Conservation (phyloP, 192 early-diverging fungal genomes). For the Powellomyces hirtus region DNA sequence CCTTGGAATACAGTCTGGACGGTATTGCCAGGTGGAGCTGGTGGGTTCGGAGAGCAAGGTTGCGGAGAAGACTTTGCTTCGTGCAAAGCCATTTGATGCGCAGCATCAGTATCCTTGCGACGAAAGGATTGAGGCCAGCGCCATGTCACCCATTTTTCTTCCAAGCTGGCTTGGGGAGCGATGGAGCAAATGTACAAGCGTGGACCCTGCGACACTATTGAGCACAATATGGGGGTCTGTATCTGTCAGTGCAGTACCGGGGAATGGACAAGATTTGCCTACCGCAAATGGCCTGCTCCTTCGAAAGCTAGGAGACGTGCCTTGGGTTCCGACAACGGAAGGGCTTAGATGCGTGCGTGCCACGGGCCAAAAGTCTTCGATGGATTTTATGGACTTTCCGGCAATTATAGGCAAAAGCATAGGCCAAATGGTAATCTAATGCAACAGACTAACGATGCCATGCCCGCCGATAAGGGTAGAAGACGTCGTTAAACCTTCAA, state of each 20-base stretch:
- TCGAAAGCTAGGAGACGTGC: neutral
- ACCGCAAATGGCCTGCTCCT: neutral
- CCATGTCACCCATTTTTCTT: neutral
- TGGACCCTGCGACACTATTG: neutral
- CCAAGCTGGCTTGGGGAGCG: neutral
- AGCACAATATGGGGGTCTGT: neutral
- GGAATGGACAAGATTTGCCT: neutral
- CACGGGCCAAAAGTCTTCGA: neutral
- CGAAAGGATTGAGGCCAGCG: no score
- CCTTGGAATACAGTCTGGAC: no score
- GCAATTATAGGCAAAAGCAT: neutral
- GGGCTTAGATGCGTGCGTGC: neutral
- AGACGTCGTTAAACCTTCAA: neutral
- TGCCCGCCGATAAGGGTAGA: neutral
- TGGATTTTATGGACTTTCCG: constrained; percentile 8
- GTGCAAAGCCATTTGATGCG: no score
- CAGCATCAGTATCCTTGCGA: no score
- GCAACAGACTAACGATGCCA: neutral
- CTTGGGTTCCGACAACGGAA: constrained; percentile 3
- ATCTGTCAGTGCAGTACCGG: neutral
- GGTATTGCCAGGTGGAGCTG: no score
- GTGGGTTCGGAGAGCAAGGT: no score
- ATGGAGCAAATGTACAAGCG: neutral
- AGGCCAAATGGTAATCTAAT: neutral
- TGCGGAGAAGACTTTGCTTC: no score